Evolutionary conservation across 192 early-diverging fungal genomes (phyloP).

Genomic region (Jimgerdemannia flammicorona): DNA sequence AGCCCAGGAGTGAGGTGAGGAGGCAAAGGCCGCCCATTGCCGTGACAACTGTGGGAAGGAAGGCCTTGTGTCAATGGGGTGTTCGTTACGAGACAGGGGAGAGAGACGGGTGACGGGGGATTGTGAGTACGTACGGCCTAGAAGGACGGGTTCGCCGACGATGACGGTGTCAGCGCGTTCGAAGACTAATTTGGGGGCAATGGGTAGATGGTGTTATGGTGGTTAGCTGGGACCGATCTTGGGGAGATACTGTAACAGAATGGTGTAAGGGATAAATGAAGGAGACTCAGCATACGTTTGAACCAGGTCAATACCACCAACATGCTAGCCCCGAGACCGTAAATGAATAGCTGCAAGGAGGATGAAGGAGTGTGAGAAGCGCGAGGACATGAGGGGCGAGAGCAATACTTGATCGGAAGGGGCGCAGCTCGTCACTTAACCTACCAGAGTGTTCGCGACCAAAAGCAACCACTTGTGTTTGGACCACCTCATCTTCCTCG

Average conservation of each 20-base stretch:
- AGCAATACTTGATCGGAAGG: neutral
- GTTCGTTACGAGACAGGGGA: conserved; percentile 16
- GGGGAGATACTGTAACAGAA: neutral
- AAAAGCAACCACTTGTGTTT: conserved; percentile 39
- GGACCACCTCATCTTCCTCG: conserved; percentile 30
- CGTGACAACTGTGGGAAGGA: conserved; percentile 26
- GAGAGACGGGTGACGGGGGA: conserved; percentile 14
- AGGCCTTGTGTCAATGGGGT: neutral
- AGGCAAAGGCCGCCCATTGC: conserved; percentile 32
- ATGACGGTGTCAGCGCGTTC: conserved; percentile 26
- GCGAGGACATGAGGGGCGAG: too few relatives aligned
- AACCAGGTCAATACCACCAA: conserved; percentile 6
- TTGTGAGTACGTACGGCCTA: conserved; percentile 26
- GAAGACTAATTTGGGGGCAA: conserved; percentile 19
- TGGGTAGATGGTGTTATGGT: too few relatives aligned
- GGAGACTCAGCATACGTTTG: neutral
- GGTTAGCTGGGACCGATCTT: neutral
- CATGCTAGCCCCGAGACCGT: conserved; percentile 1
- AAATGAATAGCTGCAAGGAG: neutral
- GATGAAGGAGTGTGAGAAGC: neutral
- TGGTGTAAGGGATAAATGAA: neutral
- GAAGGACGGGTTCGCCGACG: conserved; percentile 19
- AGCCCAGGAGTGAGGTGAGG: conserved; percentile 35
- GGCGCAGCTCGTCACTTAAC: neutral
- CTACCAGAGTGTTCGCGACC: conserved; percentile 43